A percentile compares a stretch with the other conserved stretches of the same genome.
These are phyloP conservation scores for Bipolaris zeicola DNA, from an alignment of 2,329 filamentous ascomycete species.

Conservation along the genomic window DNA sequence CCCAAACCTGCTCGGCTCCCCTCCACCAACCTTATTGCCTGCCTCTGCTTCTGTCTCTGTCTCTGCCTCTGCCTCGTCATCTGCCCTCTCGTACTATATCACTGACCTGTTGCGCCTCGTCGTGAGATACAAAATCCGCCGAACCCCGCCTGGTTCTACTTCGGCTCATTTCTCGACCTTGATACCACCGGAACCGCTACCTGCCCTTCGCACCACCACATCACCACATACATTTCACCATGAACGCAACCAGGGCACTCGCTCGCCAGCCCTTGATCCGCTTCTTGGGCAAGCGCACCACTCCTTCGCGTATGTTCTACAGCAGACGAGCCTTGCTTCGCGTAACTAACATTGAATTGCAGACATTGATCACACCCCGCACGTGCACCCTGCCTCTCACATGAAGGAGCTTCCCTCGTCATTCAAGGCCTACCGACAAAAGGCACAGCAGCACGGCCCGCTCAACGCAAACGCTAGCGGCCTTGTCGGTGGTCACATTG, in stretches of 20 bases:
- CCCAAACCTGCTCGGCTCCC: constrained; percentile 6
- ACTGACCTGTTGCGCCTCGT: not conserved
- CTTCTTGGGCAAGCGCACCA: constrained; percentile 57
- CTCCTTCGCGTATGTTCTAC: constrained; percentile 50
- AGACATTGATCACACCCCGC: constrained; percentile 77
- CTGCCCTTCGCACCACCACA: constrained; percentile 7
- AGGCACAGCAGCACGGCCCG: constrained; percentile 78
- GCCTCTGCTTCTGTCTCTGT: constrained; percentile 3
- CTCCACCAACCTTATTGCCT: constrained; percentile 13
- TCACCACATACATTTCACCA: constrained; percentile 27
- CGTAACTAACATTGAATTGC: constrained; percentile 24
- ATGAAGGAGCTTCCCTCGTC: constrained; percentile 67
- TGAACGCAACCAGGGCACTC: constrained; percentile 55
- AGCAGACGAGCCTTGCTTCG: not conserved
- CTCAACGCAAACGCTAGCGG: constrained; percentile 52
- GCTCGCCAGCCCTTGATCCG: constrained; percentile 58
- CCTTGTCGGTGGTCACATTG: constrained; percentile 51
- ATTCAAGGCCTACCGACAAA: constrained; percentile 78
- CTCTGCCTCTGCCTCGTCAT: not conserved
- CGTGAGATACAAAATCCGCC: not conserved
- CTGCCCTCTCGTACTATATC: not conserved
- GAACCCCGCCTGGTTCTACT: not conserved
- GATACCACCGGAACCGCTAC: not conserved
- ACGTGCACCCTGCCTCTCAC: constrained; percentile 74
- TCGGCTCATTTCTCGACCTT: not conserved